Conservation (phyloP, 768 basidiomycete genomes). For the Serpula lacrymans region DNA sequence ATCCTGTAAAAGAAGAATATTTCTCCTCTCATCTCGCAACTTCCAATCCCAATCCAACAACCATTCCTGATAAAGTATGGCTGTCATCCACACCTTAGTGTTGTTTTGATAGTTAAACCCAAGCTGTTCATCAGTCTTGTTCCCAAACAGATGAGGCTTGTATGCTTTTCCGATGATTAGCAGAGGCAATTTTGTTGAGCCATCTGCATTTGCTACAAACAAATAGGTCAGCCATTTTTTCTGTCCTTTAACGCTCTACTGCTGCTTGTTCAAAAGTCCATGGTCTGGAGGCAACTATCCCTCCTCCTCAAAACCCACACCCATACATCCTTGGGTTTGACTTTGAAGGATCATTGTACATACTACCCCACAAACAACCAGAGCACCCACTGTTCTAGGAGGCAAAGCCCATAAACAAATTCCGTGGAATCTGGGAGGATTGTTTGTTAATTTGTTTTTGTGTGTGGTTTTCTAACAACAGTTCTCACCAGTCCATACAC, state of each 20-base stretch:
- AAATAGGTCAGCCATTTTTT: constrained; percentile 4
- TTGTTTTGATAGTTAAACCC: constrained; percentile 36
- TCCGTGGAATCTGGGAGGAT: too few species aligned
- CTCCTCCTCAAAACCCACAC: too few species aligned
- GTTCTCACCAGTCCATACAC: too few species aligned
- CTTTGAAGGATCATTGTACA: too few species aligned
- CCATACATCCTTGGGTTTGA: too few species aligned
- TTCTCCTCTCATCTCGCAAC: constrained; percentile 17
- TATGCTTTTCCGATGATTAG: constrained; percentile 35
- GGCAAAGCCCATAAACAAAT: too few species aligned
- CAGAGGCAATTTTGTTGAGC: constrained; percentile 28
- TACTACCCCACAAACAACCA: too few species aligned
- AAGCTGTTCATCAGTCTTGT: constrained; percentile 14
- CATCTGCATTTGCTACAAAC: constrained; percentile 26
- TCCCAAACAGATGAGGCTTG: constrained; percentile 18
- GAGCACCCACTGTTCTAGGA: too few species aligned
- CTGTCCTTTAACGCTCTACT: constrained; percentile 1
- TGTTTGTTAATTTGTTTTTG: too few species aligned
- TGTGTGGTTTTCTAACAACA: too few species aligned
- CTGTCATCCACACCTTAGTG: constrained; percentile 38
- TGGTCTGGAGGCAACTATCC: constrained; percentile 4
- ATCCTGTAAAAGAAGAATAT: constrained; percentile 32
- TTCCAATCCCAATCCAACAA: constrained; percentile 29
- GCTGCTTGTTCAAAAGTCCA: not conserved
- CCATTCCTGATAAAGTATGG: constrained; percentile 32